phyloP scores from a whole-genome alignment of 1,139 yeast genomes.

The Sugiyamaella castrensis region DNA sequence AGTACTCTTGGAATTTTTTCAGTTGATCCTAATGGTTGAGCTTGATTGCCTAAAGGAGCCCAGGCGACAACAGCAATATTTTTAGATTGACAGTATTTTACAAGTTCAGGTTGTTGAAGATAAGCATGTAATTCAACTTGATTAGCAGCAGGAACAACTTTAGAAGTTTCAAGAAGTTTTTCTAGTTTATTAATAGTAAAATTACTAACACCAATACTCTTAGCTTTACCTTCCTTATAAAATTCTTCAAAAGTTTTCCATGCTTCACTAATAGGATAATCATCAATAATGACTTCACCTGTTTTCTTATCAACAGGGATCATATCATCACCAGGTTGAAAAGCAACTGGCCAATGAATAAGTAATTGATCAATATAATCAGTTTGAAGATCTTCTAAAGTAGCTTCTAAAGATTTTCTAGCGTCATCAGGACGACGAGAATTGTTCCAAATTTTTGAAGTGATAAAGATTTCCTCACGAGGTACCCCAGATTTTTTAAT shows the following conservation, averaged over 20 bases:
- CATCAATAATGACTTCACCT: slow-evolving; percentile 44
- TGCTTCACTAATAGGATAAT: slow-evolving; percentile 61
- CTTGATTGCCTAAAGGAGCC: slow-evolving; percentile 55
- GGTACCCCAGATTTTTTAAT: slow-evolving; percentile 30
- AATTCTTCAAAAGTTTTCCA: slow-evolving; percentile 34
- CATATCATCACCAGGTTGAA: slow-evolving; percentile 54
- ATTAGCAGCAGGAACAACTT: slow-evolving; percentile 70
- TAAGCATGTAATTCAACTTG: slow-evolving; percentile 93
- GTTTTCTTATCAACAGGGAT: slow-evolving; percentile 65
- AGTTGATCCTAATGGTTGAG: slow-evolving; percentile 1
- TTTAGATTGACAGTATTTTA: slow-evolving; percentile 57
- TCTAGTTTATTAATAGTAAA: slow-evolving; percentile 67
- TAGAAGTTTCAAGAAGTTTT: slow-evolving; percentile 68
- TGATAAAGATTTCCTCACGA: slow-evolving; percentile 68
- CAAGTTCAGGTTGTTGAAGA: slow-evolving; percentile 67
- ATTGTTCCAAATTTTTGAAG: slow-evolving; percentile 79
- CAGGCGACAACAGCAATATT: slow-evolving; percentile 74
- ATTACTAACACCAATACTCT: slow-evolving; percentile 79
- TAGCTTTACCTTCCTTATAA: slow-evolving; percentile 58
- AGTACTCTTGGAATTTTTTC: slow-evolving; percentile 22
- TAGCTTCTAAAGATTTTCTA: slow-evolving; percentile 52
- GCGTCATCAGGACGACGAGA: slow-evolving; percentile 59
- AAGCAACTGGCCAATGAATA: slow-evolving; percentile 62
- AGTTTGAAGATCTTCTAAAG: slow-evolving; percentile 58
- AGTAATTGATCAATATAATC: slow-evolving; percentile 72